These are phyloP conservation scores for Malania oleifera DNA, from an alignment of 164 flowering plant genomes.

Conservation along the genomic window DNA sequence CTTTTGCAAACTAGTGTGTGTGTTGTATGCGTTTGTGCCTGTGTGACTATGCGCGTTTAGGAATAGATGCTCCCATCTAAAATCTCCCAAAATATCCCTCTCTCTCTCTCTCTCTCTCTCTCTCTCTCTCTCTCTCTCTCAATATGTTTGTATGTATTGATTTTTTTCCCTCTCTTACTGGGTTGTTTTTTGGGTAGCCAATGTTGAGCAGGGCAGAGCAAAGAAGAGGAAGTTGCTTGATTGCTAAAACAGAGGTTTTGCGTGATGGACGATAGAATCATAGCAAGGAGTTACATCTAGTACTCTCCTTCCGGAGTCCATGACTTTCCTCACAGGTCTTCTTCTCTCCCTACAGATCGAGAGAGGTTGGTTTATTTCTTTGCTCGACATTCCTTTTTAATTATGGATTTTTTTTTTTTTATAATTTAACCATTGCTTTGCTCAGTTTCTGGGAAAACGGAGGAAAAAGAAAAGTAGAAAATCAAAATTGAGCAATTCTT, in stretches of 20 bases:
- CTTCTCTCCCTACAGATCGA: slow-evolving; percentile 56
- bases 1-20: too few species aligned
- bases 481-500: too few species aligned
- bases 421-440: not conserved
- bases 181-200: not conserved
- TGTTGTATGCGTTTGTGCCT: too few species aligned
- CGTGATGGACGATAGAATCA: slow-evolving; percentile 68
- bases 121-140: too few species aligned
- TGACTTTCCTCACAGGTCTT: slow-evolving; percentile 64
- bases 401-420: not conserved
- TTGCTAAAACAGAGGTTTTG: not conserved
- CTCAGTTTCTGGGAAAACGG: not conserved
- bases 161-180: not conserved
- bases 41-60: too few species aligned
- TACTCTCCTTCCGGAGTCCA: slow-evolving; percentile 64
- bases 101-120: slow-evolving; percentile 4
- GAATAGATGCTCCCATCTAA: too few species aligned
- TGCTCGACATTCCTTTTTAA: not conserved
- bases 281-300: slow-evolving; percentile 67
- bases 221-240: too few species aligned
- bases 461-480: not conserved
- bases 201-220: not conserved
- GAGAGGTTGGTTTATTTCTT: slow-evolving; percentile 39
- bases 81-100: too few species aligned
- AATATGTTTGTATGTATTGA: not conserved